Evolutionary conservation across 2,329 filamentous ascomycete species (phyloP).

Genomic region (Aureobasidium sp.): DNA sequence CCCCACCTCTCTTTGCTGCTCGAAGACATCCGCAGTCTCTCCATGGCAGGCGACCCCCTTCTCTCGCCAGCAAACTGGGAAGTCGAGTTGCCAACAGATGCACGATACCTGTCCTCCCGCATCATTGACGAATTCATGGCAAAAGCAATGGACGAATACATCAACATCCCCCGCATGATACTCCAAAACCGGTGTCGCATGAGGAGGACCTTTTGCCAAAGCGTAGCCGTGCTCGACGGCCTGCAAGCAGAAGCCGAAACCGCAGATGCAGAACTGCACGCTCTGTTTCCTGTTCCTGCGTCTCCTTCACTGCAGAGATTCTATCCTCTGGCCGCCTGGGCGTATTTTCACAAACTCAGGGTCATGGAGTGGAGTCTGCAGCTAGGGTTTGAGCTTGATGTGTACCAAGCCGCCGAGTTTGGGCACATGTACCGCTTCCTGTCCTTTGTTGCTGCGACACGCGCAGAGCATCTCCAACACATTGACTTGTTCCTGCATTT

Average conservation of each 20-base stretch:
- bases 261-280: conserved; percentile 47
- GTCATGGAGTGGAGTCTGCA: conserved; percentile 84
- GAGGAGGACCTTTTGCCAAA: conserved; percentile 80
- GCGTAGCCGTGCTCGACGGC: conserved; percentile 73
- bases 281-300: background rate
- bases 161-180: conserved; percentile 75
- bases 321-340: conserved; percentile 79
- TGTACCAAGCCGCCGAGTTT: conserved; percentile 81
- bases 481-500: conserved; percentile 59
- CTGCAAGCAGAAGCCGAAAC: conserved; percentile 77
- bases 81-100: conserved; percentile 66
- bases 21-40: conserved; percentile 70
- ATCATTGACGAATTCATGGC: conserved; percentile 64
- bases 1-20: conserved; percentile 67
- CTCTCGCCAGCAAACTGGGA: conserved; percentile 69
- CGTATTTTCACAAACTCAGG: conserved; percentile 80
- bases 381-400: conserved; percentile 86
- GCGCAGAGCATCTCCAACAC: conserved; percentile 48
- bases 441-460: conserved; percentile 19
- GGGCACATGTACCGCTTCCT: conserved; percentile 64
- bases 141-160: conserved; percentile 54
- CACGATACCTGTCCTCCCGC: conserved; percentile 64
- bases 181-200: conserved; percentile 89
- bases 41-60: conserved; percentile 64
- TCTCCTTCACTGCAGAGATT: conserved; percentile 24